Percentiles rank a stretch among this genome's conserved stretches.
Evolutionary conservation across 2,329 filamentous ascomycete species (phyloP).

Genomic region (Ophiosphaerella narmari): DNA sequence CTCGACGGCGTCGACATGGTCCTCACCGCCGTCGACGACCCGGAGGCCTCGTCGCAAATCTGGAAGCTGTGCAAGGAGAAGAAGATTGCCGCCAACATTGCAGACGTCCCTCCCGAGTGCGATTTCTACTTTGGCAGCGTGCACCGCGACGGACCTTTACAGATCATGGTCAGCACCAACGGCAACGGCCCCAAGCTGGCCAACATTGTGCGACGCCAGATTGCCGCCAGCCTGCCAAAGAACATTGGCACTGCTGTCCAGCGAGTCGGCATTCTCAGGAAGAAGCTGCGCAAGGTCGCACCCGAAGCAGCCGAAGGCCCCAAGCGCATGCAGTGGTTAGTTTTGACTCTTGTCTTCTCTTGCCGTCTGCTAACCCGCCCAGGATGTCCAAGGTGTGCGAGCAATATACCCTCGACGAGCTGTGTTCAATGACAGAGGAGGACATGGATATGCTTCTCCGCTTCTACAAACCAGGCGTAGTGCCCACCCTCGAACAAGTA

Average conservation of each 20-base stretch:
- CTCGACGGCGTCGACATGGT: conserved; percentile 85
- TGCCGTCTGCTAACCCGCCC: background rate
- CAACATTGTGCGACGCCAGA: conserved; percentile 80
- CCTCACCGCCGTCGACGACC: conserved; percentile 89
- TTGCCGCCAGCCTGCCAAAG: conserved; percentile 74
- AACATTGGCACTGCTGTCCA: conserved; percentile 86
- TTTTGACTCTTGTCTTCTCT: conserved; percentile 3
- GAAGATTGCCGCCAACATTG: conserved; percentile 89
- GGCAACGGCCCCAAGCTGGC: conserved; percentile 93
- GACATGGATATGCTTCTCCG: conserved; percentile 80
- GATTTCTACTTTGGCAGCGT: conserved; percentile 99
- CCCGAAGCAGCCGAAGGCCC: conserved; percentile 74
- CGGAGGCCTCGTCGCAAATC: conserved; percentile 83
- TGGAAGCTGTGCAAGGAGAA: conserved; percentile 91
- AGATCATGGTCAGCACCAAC: conserved; percentile 99
- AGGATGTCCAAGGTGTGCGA: conserved; percentile 95
- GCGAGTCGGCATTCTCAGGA: conserved; percentile 78
- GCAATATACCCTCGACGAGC: conserved; percentile 79
- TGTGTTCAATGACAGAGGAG: conserved; percentile 78
- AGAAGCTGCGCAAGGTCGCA: conserved; percentile 77
- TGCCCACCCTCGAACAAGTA: conserved; percentile 52
- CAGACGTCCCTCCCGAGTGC: conserved; percentile 94
- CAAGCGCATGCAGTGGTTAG: conserved; percentile 85
- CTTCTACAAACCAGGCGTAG: conserved; percentile 64
- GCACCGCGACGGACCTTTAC: conserved; percentile 90